These are phyloP conservation scores for Yamadazyma sp. DNA, from an alignment of 1,139 yeast genomes.

Conservation along the genomic window DNA sequence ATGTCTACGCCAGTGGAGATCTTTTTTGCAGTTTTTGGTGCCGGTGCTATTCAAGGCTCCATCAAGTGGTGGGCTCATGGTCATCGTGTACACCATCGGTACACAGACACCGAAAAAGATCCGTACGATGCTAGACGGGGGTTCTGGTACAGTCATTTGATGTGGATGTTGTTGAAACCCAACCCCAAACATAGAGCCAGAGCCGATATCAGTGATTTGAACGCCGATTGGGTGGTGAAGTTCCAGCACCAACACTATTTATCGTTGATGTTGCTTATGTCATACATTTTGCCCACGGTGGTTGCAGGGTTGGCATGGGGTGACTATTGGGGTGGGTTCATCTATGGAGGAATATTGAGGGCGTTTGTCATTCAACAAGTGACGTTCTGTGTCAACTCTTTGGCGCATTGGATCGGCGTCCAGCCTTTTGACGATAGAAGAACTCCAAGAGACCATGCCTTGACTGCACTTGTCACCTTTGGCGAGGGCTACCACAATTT, in stretches of 20 bases:
- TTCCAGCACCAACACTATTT: slow-evolving; percentile 93
- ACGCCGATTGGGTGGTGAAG: slow-evolving; percentile 85
- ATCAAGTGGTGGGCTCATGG: slow-evolving; percentile 99
- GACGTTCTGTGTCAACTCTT: slow-evolving; percentile 97
- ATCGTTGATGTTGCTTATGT: slow-evolving; percentile 61
- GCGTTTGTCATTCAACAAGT: slow-evolving; percentile 90
- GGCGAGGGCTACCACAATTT: slow-evolving; percentile 99
- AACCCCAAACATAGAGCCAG: slow-evolving; percentile 94
- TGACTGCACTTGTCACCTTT: slow-evolving; percentile 91
- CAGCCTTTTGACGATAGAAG: slow-evolving; percentile 98
- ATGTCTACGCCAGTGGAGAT: slow-evolving; percentile 71
- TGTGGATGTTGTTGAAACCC: slow-evolving; percentile 94
- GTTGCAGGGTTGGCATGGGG: slow-evolving; percentile 80
- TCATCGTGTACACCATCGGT: slow-evolving; percentile 96
- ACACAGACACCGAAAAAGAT: slow-evolving; percentile 93
- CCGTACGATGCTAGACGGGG: slow-evolving; percentile 97
- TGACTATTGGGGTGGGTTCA: slow-evolving; percentile 88
- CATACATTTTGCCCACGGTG: slow-evolving; percentile 70
- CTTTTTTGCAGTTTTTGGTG: slow-evolving; percentile 80
- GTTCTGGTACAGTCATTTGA: slow-evolving; percentile 93
- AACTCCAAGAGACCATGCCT: slow-evolving; percentile 92
- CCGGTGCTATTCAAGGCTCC: slow-evolving; percentile 95
- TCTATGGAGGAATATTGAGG: slow-evolving; percentile 87
- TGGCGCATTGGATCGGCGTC: slow-evolving; percentile 96
- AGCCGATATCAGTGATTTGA: slow-evolving; percentile 90